phyloP scores from a whole-genome alignment of 2,329 filamentous ascomycete species.

The Cercospora sp. region DNA sequence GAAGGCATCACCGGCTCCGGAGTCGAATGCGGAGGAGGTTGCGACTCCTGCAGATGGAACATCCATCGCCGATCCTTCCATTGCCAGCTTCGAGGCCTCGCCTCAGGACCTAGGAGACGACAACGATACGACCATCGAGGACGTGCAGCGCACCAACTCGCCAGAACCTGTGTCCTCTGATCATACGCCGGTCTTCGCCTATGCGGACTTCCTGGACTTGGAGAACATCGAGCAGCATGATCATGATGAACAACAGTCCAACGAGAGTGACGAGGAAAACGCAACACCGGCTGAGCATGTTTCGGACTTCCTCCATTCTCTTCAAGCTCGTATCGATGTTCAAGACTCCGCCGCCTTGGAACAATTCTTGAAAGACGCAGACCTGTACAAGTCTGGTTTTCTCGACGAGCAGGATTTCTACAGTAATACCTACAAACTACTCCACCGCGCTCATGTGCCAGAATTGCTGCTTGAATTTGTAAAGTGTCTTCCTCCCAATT shows the following conservation, averaged over 20 bases:
- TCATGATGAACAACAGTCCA: neutral
- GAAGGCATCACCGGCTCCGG: neutral
- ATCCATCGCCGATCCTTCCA: neutral
- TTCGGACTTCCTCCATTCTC: conserved; percentile 15
- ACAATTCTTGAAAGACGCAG: conserved; percentile 9
- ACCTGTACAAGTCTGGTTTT: conserved; percentile 11
- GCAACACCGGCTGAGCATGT: neutral
- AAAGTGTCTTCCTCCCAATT: conserved; percentile 21
- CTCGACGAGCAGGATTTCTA: conserved; percentile 23
- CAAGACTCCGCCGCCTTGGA: conserved; percentile 8
- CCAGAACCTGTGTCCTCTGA: neutral
- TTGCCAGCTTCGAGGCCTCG: neutral
- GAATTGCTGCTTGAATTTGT: conserved; percentile 20
- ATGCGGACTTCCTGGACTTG: neutral
- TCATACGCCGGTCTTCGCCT: neutral
- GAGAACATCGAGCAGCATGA: neutral
- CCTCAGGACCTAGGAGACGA: neutral
- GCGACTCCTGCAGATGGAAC: neutral
- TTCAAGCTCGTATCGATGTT: conserved; percentile 15
- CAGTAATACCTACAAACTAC: conserved; percentile 22
- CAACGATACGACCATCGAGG: neutral
- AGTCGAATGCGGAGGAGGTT: neutral
- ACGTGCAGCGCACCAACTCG: neutral
- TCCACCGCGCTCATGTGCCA: conserved; percentile 13
- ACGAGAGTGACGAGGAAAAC: neutral